phyloP scores from a whole-genome alignment of 306 rosid species.

The Mimosa bimucronata region DNA sequence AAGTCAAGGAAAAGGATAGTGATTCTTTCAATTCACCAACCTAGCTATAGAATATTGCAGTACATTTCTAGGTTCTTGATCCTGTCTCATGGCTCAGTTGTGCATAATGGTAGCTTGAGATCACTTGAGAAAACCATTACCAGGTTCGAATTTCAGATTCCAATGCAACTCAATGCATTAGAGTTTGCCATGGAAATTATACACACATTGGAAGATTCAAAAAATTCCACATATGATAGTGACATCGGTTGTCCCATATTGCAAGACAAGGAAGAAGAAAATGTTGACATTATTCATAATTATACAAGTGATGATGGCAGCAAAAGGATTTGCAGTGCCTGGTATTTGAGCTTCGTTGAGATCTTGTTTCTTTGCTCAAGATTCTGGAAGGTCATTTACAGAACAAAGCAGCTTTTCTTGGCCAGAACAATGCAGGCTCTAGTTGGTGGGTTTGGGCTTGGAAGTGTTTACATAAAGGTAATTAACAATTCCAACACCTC shows the following conservation, averaged over 20 bases:
- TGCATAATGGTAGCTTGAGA: conserved; percentile 71
- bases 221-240: conserved; percentile 32
- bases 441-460: conserved; percentile 87
- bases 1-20: conserved; percentile 65
- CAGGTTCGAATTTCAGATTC: conserved; percentile 62
- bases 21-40: conserved; percentile 86
- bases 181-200: conserved; percentile 89
- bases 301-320: conserved; percentile 5
- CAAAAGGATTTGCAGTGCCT: conserved; percentile 17
- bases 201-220: conserved; percentile 51
- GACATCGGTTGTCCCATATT: background rate
- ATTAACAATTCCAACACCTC: background rate
- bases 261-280: conserved; percentile 45
- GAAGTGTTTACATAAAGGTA: conserved; percentile 68
- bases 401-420: conserved; percentile 85
- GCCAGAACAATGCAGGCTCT: conserved; percentile 89
- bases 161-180: conserved; percentile 70
- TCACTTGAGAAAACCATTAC: conserved; percentile 61
- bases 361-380: conserved; percentile 77
- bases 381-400: conserved; percentile 81
- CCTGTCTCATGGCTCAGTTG: conserved; percentile 72
- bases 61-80: conserved; percentile 72
- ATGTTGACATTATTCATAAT: conserved; percentile 1
- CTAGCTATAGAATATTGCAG: conserved; percentile 80
- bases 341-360: conserved; percentile 52